Base-by-base conservation (phyloP, 495 filamentous ascomycete genomes). In the Tuber aestivum region DNA sequence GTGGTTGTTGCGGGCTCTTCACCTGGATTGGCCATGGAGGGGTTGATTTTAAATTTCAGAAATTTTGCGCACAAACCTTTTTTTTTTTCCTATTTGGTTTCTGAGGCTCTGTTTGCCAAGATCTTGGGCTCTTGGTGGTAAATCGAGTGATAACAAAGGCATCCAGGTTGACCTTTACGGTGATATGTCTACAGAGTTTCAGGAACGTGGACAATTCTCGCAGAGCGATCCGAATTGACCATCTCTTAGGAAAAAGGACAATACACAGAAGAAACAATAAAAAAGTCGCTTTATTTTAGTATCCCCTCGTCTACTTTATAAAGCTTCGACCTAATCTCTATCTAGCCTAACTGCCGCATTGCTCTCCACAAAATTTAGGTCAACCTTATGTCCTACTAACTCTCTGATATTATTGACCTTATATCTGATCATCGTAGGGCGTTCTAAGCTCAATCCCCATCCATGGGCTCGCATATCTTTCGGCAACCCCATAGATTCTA, bases 341-440 rank as follows among this genome's bases (percentile, higher is more conserved):
- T 94, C 92, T 84, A 95, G 85, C 84, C 92, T 88, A 72, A 95
- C 89, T 7, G 93, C 93, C n/a, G 92, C 90, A 83, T 93, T 95
- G 76, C 86, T 90, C 84, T 94, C 90, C 70, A 95, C 90, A 83
- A 94, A 92, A 82, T 90, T 88, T 76, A 95, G 85, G 83, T 95
- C 91, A 69, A 95, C 91, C 83, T 93, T 93, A 85, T 95, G 93
- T 10, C 93, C 93, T 61, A 95, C 85, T 74, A 96, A 86, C 84
- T 95, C 93, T 83, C 93, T 90, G 79, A 95, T 95, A 82, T 95
- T 95, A 73, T 85, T 88, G 78, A 94, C 92, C 71, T 87, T 91
- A 81, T 95, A 95, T 83, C 97, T 95, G 82, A 99, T 99, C 95
- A 97, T 99, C 14, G 95, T 99, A 70, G 95, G 95, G 81, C 95